Base-by-base conservation (phyloP, 805 yeast species). In the Saccharomycopsis fermentans region DNA sequence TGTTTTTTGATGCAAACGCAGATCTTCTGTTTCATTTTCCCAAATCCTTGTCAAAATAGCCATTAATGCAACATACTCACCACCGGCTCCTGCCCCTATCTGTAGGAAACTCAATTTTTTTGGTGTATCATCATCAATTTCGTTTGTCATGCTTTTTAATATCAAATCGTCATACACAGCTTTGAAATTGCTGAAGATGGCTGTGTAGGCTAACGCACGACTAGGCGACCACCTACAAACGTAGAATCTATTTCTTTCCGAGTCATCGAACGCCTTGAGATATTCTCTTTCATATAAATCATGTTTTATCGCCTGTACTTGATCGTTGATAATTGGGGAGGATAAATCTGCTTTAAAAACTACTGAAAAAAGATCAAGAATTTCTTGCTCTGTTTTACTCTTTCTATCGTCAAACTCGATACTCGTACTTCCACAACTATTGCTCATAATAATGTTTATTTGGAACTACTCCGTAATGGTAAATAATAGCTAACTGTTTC, bases 21-120 rank as follows among this genome's bases (percentile, higher is more conserved):
- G 2, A 65, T 62, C 29, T 58, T 60, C 32, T 65, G 65, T 55
- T 66, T 66, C 66, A 70, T 63, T 43, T 43, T 43, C 50, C 50
- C 50, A 43, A 4, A 67, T 58, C 48, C 73, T 70, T 1, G 75
- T 73, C 62, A 82, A 83, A 0, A 86, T 72, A 17, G 90, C 77
- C 1, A 81, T 81, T 50, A 88, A 66, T 0, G 81, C 80, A 35
- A 82, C 81, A 26, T 89, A 70, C 67, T 90, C 97, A 1, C 90
- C 87, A 4, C 92, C 88, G 0, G 96, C 96, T 37, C 97, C 97
- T 26, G 95, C 96, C 19, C 96, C 97, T 39, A 90, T 76, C 64
- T 85, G 80, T 37, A 89, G 68, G 0, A 84, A 79, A 6, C 75
- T 69, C 3, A 72, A 66, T 16, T 69, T 65, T 6, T 59, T 36